These are phyloP conservation scores for Trichoderma simmonsii DNA, from an alignment of 2,329 filamentous ascomycete genomes.

Conservation along the genomic window DNA sequence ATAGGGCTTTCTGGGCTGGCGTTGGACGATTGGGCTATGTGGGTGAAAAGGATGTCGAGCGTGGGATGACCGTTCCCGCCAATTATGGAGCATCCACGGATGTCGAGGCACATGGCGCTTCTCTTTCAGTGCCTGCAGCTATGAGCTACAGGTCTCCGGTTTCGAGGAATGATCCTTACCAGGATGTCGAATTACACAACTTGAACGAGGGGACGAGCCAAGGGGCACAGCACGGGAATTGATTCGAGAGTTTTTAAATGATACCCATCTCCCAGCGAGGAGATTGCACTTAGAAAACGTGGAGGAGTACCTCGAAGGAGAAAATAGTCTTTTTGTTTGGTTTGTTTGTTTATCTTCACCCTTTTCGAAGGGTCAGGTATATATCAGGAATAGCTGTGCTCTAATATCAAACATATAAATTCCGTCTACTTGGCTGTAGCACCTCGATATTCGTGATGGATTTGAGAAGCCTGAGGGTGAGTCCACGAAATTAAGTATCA, in stretches of 20 bases:
- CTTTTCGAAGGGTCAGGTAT: not conserved
- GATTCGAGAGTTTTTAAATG: constrained; percentile 5
- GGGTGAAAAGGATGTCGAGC: constrained; percentile 36
- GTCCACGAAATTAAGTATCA: not conserved
- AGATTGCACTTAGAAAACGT: not conserved
- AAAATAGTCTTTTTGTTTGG: not conserved
- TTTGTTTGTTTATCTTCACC: not conserved
- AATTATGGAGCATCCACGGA: constrained; percentile 30
- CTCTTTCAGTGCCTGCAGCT: constrained; percentile 8
- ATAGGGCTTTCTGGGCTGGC: constrained; percentile 76
- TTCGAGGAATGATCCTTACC: constrained; percentile 23
- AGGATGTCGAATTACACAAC: constrained; percentile 34
- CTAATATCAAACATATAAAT: not conserved
- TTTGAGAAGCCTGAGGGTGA: not conserved
- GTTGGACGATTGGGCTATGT: constrained; percentile 60
- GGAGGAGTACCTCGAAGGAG: not conserved
- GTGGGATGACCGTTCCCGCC: constrained; percentile 19
- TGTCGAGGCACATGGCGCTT: constrained; percentile 16
- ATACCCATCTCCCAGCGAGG: constrained; percentile 1
- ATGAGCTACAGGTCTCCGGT: constrained; percentile 19
- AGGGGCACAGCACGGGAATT: not conserved
- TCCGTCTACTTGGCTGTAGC: not conserved
- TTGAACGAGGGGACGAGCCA: constrained; percentile 18
- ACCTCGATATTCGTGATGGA: not conserved
- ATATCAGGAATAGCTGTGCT: not conserved